phyloP scores from a whole-genome alignment of 192 early-diverging fungal genomes.

The Podila verticillata region DNA sequence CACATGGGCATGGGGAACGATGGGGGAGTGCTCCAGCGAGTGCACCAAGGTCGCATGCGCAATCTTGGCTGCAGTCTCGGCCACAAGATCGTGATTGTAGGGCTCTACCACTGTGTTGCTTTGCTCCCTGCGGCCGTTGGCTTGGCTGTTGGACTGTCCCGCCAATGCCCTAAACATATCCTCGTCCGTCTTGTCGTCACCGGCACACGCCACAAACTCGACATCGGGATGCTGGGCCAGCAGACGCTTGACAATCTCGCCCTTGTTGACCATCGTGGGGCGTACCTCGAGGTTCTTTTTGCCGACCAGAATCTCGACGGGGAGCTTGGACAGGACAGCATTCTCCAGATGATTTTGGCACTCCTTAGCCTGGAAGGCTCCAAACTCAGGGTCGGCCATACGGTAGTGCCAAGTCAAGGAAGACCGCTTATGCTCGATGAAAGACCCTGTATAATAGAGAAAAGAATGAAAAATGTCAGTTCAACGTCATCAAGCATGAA shows the following conservation, averaged over 20 bases:
- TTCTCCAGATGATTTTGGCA: constrained; percentile 96
- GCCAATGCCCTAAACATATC: constrained; percentile 91
- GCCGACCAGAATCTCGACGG: constrained; percentile 93
- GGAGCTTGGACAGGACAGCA: constrained; percentile 91
- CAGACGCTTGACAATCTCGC: constrained; percentile 94
- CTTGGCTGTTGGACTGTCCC: constrained; percentile 15
- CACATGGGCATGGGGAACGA: neutral
- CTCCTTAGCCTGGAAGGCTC: constrained; percentile 96
- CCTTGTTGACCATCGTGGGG: constrained; percentile 93
- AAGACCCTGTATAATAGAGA: constrained; percentile 56
- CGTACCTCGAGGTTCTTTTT: constrained; percentile 97
- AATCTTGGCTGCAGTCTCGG: constrained; percentile 41
- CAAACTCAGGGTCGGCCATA: constrained; percentile 94
- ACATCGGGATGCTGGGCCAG: constrained; percentile 67
- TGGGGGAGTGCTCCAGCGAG: constrained; percentile 18
- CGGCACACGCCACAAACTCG: constrained; percentile 95
- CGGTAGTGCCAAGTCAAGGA: constrained; percentile 98
- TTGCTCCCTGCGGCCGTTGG: neutral
- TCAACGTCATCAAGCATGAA: neutral
- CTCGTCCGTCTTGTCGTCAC: constrained; percentile 97
- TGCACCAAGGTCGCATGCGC: constrained; percentile 21
- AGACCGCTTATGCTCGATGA: constrained; percentile 91
- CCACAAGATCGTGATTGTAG: constrained; percentile 26
- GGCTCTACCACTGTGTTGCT: constrained; percentile 10
- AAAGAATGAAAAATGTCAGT: neutral